Base-by-base conservation (phyloP, 345 rosid genomes). In the Populus simonii region DNA sequence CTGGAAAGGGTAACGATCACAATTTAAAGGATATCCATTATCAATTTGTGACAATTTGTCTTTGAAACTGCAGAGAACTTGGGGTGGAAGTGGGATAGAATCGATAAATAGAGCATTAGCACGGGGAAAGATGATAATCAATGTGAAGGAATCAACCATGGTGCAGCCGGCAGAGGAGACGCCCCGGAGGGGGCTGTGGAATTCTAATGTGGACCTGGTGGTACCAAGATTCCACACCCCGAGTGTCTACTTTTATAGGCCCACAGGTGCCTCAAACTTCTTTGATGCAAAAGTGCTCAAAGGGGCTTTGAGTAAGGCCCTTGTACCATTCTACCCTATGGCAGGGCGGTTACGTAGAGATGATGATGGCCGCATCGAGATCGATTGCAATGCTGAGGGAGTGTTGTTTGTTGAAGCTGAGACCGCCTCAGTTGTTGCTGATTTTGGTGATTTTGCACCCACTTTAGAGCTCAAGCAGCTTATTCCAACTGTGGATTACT, bases 281-380 rank as follows among this genome's bases (percentile, higher is more conserved):
- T 95, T 95, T 63, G 92, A 93, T 43, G 82, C 92, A 1, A 66
- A 71, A 68, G 81, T 87, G 51, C 81, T 95, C 75, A 92, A 91
- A 85, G 90, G 80, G 29, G 93, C 94, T 7, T 89, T 95, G 36
- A 76, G 91, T 78, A 91, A 87, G 90, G 94, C 92, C 6, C 87
- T 95, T 7, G 90, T 93, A 71, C 92, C 90, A 22, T 95, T 95
- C 84, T 93, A 95, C 81, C 99, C 99, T 15, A 95, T 95, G 99
- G 98, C 97, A 2, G 99, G 96, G 10, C 88, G 98, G 45, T 84
- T 96, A 22, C 86, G 90, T 17, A 86, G 92, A 55, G 90, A 97
- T 55, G 80, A 94, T 8, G 91, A 92, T 84, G 99, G 98, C n/a
- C 92, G 98, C 69, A 90, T 95, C 68, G 98, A 95, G 93, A 92